These are phyloP conservation scores for Tetraselmis chui DNA, from an alignment of 139 green algal species.

Conservation along the genomic window DNA sequence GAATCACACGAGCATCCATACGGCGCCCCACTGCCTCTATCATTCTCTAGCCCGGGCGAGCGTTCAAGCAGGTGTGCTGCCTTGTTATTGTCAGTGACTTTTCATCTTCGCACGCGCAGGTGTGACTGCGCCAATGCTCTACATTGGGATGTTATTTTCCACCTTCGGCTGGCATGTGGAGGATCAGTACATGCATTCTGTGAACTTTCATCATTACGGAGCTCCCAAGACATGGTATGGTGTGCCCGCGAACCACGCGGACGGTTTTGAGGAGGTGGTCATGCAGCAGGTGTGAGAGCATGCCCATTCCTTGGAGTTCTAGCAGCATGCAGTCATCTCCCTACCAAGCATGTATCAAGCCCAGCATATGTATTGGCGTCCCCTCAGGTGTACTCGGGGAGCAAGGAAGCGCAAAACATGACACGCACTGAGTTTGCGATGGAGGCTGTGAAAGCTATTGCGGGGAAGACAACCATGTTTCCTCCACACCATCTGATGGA, in stretches of 20 bases:
- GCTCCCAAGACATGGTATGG: constrained; percentile 83
- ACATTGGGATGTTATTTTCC: constrained; percentile 81
- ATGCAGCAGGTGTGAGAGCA: constrained; percentile 30
- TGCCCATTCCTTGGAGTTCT: too few relatives aligned
- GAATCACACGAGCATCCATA: too few relatives aligned
- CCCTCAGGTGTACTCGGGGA: background rate
- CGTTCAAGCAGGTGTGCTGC: too few relatives aligned
- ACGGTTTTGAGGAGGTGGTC: constrained; percentile 55
- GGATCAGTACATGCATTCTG: constrained; percentile 75
- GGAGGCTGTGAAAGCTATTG: constrained; percentile 22
- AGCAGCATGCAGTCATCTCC: too few relatives aligned
- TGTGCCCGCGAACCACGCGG: constrained; percentile 47
- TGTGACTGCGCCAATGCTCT: constrained; percentile 78
- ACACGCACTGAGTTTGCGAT: background rate
- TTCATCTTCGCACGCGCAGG: constrained; percentile 33
- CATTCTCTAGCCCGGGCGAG: background rate
- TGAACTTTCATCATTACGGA: constrained; percentile 72
- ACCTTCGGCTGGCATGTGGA: constrained; percentile 91
- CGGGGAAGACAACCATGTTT: constrained; percentile 67
- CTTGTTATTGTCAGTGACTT: background rate
- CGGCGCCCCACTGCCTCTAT: background rate
- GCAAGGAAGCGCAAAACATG: background rate
- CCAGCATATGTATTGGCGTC: too few relatives aligned
- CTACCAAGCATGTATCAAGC: too few relatives aligned
- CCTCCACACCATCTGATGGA: constrained; percentile 44